Conservation (phyloP, 371 early-diverging fungal species). For the Apophysomyces variabilis region DNA sequence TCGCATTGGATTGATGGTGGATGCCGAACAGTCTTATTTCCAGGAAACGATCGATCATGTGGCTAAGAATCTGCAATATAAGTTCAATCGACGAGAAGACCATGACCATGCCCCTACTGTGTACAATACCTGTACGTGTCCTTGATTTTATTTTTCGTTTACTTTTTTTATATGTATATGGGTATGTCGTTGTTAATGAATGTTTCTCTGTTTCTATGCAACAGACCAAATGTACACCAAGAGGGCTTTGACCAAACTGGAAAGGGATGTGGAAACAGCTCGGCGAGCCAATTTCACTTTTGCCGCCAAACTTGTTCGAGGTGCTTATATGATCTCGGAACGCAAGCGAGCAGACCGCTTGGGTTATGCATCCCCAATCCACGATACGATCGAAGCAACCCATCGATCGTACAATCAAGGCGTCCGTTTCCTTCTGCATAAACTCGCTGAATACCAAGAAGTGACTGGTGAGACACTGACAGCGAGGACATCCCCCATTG, state of each 20-base stretch:
- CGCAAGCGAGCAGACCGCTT: slow-evolving; percentile 74
- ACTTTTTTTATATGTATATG: not conserved
- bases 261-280: slow-evolving; percentile 69
- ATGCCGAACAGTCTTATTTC: slow-evolving; percentile 94
- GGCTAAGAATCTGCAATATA: slow-evolving; percentile 66
- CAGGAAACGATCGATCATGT: slow-evolving; percentile 91
- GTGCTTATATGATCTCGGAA: slow-evolving; percentile 91
- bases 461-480: slow-evolving; percentile 33
- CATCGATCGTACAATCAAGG: slow-evolving; percentile 86
- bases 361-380: slow-evolving; percentile 81
- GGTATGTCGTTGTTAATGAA: too few relatives aligned
- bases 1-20: slow-evolving; percentile 83
- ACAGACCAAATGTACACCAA: slow-evolving; percentile 92
- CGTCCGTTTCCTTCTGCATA: slow-evolving; percentile 72
- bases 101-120: slow-evolving; percentile 65
- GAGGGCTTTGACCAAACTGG: slow-evolving; percentile 67
- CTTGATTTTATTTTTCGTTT: not conserved
- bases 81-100: slow-evolving; percentile 65
- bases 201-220: slow-evolving; percentile 6
- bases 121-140: slow-evolving; percentile 77
- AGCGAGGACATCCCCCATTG: slow-evolving; percentile 52
- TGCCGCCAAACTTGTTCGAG: slow-evolving; percentile 93
- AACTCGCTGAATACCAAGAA: slow-evolving; percentile 46
- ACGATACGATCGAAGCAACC: slow-evolving; percentile 81
- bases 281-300: slow-evolving; percentile 72